Conservation (phyloP, 495 filamentous ascomycete species). For the Bacidia gigantensis region DNA sequence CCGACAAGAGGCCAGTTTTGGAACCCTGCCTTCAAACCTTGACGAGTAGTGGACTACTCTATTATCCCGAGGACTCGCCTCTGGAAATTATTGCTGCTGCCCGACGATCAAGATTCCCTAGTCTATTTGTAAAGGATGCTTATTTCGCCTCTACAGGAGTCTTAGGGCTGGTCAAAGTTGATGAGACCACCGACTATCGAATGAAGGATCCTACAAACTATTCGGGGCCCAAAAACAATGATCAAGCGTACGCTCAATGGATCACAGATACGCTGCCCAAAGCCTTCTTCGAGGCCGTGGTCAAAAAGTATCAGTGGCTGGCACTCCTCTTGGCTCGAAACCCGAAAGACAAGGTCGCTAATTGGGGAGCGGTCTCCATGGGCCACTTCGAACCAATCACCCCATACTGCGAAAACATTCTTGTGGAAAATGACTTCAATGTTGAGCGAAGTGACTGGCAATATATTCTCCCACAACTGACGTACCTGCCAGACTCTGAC, state of each 20-base stretch:
- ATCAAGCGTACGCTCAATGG: neutral
- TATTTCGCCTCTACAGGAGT: neutral
- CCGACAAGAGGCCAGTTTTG: neutral
- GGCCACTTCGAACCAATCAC: neutral
- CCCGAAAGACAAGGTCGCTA: neutral
- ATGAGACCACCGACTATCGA: neutral
- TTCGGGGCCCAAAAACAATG: neutral
- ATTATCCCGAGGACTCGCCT: neutral
- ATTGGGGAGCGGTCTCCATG: conserved; percentile 1
- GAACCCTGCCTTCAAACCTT: neutral
- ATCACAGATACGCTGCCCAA: neutral
- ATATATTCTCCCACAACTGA: neutral
- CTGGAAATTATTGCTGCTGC: neutral
- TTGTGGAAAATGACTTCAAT: neutral
- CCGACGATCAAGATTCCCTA: neutral
- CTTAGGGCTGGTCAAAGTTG: neutral
- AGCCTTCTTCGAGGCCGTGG: neutral
- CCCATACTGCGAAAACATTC: neutral
- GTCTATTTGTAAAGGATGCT: neutral
- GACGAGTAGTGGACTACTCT: neutral
- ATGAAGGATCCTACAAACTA: neutral
- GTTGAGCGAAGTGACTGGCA: neutral
- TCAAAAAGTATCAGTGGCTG: neutral
- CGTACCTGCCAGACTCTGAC: neutral
- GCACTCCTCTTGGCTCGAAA: neutral